Conservation (phyloP, 805 yeast genomes). For the Pichia gijzeniarum region DNA sequence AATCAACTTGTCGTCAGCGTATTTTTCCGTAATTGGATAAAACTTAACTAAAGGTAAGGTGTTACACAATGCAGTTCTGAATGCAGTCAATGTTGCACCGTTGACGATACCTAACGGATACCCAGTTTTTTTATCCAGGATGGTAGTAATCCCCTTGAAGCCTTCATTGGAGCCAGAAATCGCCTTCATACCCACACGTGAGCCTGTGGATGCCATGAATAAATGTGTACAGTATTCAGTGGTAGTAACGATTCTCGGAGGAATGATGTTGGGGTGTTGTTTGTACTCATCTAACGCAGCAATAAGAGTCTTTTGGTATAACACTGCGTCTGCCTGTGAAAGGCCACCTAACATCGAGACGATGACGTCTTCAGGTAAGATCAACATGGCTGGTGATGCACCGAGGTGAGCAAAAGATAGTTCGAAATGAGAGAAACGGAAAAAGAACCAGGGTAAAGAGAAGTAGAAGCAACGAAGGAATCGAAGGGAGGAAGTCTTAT, state of each 20-base stretch:
- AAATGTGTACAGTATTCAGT: conserved; percentile 41
- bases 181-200: conserved; percentile 52
- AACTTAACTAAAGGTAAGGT: conserved; percentile 39
- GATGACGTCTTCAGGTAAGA: conserved; percentile 30
- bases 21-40: conserved; percentile 21
- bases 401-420: too few relatives aligned
- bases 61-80: conserved; percentile 58
- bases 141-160: conserved; percentile 49
- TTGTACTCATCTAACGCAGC: conserved; percentile 37
- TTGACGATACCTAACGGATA: conserved; percentile 46
- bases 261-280: conserved; percentile 40
- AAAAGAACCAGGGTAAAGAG: too few relatives aligned
- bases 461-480: too few relatives aligned
- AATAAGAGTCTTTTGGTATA: conserved; percentile 34
- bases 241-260: conserved; percentile 45
- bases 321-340: conserved; percentile 21
- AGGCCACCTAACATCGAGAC: conserved; percentile 26
- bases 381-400: conserved; percentile 25
- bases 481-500: too few relatives aligned
- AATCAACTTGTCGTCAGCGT: conserved; percentile 22
- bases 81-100: conserved; percentile 56
- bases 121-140: conserved; percentile 47
- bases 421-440: too few relatives aligned
- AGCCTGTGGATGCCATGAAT: conserved; percentile 61
- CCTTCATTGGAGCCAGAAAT: conserved; percentile 53